Evolutionary conservation across 2,329 filamentous ascomycete species (phyloP).

Genomic region (Pseudocercospora pini-densiflorae): DNA sequence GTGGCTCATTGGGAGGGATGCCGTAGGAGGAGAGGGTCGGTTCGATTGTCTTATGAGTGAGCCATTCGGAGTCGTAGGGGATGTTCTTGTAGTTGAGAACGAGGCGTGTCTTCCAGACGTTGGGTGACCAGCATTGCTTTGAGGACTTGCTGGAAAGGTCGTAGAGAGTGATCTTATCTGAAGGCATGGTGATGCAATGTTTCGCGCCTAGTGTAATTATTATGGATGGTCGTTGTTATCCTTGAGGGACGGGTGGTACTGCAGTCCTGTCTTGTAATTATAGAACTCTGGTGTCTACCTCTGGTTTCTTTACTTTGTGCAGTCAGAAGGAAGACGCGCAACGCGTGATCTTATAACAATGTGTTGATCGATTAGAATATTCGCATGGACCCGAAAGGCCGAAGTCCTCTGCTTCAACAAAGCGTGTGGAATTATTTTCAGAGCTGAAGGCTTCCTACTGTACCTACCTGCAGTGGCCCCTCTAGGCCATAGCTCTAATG

Average conservation of each 20-base stretch:
- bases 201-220: neutral
- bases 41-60: slow-evolving; percentile 24
- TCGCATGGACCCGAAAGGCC: neutral
- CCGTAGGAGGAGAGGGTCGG: slow-evolving; percentile 31
- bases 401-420: neutral
- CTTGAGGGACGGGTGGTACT: neutral
- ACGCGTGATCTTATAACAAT: too few relatives aligned
- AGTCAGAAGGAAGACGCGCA: too few relatives aligned
- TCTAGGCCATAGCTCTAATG: neutral
- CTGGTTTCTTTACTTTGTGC: neutral
- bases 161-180: slow-evolving; percentile 21
- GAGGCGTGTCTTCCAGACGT: slow-evolving; percentile 71
- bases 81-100: slow-evolving; percentile 33
- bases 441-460: too few relatives aligned
- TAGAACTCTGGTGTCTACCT: neutral
- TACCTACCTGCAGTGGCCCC: neutral
- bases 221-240: neutral
- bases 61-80: slow-evolving; percentile 28
- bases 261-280: neutral
- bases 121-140: slow-evolving; percentile 64
- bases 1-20: slow-evolving; percentile 22
- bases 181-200: neutral
- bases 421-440: neutral
- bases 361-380: too few relatives aligned
- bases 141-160: slow-evolving; percentile 32